Conservation (phyloP, 1,284 basidiomycete genomes). For the Tilletia walkeri region DNA sequence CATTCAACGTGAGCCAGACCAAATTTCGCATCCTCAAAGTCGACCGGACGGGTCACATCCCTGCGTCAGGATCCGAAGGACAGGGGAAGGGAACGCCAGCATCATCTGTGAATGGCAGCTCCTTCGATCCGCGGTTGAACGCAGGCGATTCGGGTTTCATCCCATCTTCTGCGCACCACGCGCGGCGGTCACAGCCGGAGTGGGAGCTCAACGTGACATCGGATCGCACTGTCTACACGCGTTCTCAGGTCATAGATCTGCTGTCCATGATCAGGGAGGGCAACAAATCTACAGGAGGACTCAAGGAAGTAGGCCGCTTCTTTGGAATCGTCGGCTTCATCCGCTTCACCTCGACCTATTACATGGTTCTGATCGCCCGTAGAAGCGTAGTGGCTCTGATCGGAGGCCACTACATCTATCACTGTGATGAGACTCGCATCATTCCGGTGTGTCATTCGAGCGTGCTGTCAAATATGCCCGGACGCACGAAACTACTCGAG, state of each 20-base stretch:
- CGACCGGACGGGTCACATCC: constrained; percentile 44
- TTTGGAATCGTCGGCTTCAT: constrained; percentile 65
- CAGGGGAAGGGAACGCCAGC: neutral
- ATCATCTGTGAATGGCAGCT: neutral
- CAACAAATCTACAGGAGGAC: constrained; percentile 79
- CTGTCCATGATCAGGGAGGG: constrained; percentile 93
- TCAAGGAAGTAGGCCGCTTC: constrained; percentile 66
- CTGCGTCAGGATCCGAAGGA: neutral
- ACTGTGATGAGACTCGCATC: constrained; percentile 88
- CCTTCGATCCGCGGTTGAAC: neutral
- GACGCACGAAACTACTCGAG: constrained; percentile 46
- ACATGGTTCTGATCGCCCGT: constrained; percentile 70
- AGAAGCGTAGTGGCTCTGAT: constrained; percentile 87
- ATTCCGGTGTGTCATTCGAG: constrained; percentile 61
- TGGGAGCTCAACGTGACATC: constrained; percentile 51
- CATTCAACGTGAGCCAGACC: constrained; percentile 50
- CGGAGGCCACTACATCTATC: constrained; percentile 95
- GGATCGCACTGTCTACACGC: constrained; percentile 67
- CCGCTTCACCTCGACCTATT: constrained; percentile 54
- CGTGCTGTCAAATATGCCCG: constrained; percentile 36
- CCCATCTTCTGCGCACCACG: neutral
- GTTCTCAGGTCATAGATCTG: constrained; percentile 81
- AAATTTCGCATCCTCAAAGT: constrained; percentile 50
- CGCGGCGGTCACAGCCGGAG: neutral
- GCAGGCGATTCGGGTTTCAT: neutral